These are phyloP conservation scores for Malassezia cuniculi DNA, from an alignment of 1,284 basidiomycete genomes.

Conservation along the genomic window DNA sequence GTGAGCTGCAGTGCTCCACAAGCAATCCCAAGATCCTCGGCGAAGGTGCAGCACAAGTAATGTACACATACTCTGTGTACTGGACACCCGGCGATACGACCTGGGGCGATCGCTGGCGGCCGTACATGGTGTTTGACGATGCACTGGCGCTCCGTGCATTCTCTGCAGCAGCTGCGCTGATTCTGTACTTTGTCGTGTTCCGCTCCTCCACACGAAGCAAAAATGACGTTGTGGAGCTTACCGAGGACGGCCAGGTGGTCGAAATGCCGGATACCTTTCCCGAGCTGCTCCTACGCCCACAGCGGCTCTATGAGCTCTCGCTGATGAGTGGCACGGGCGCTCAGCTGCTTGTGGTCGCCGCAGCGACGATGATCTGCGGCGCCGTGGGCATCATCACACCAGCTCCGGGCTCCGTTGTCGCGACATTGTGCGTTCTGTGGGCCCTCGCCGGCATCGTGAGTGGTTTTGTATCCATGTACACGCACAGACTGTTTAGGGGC, in stretches of 20 bases:
- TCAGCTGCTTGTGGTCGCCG: constrained; percentile 77
- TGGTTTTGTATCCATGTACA: constrained; percentile 74
- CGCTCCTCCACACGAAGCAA: too few relatives aligned
- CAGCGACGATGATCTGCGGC: constrained; percentile 86
- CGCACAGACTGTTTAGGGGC: constrained; percentile 73
- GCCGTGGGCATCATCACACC: constrained; percentile 94
- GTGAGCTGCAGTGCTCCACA: too few relatives aligned
- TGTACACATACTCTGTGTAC: constrained; percentile 75
- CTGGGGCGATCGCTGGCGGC: constrained; percentile 87
- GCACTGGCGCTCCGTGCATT: too few relatives aligned
- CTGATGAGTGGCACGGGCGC: constrained; percentile 79
- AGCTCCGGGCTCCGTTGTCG: constrained; percentile 80
- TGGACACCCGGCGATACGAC: constrained; percentile 68
- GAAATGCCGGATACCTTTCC: constrained; percentile 66
- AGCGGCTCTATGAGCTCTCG: too few relatives aligned
- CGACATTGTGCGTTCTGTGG: constrained; percentile 92
- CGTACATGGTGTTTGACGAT: constrained; percentile 52
- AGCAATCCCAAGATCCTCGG: constrained; percentile 22
- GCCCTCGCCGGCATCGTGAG: constrained; percentile 81
- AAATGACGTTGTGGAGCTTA: constrained; percentile 91
- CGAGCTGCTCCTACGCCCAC: constrained; percentile 65
- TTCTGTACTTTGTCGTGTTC: constrained; percentile 70
- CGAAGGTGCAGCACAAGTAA: too few relatives aligned
- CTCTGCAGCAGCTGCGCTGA: constrained; percentile 75
- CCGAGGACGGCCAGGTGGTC: constrained; percentile 89